Conservation (phyloP, 768 basidiomycete genomes). For the Scleroderma bovista region DNA sequence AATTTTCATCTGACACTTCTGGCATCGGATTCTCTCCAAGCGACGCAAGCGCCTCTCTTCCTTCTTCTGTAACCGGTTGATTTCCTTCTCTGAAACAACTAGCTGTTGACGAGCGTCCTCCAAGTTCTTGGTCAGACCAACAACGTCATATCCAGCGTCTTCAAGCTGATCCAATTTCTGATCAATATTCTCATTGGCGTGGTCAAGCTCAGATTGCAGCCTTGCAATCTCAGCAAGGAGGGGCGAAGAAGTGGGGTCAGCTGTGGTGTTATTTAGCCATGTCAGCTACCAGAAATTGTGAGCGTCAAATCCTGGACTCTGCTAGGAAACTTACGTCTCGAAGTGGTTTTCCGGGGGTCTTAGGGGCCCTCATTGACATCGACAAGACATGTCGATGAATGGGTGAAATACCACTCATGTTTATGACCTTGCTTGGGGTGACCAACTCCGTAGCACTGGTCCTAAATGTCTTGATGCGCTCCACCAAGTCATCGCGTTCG, state of each 20-base stretch:
- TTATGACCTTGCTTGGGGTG: constrained; percentile 55
- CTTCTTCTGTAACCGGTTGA: constrained; percentile 54
- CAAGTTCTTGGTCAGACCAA: constrained; percentile 63
- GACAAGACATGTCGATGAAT: constrained; percentile 68
- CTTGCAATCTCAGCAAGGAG: constrained; percentile 67
- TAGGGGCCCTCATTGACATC: constrained; percentile 63
- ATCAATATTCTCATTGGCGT: constrained; percentile 80
- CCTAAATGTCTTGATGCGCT: constrained; percentile 58
- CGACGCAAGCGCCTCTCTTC: constrained; percentile 66
- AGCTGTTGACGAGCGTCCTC: constrained; percentile 65
- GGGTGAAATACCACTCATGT: constrained; percentile 63
- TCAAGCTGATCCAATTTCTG: constrained; percentile 84
- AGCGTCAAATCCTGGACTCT: constrained; percentile 2
- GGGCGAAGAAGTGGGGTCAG: constrained; percentile 54
- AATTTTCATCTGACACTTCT: constrained; percentile 62
- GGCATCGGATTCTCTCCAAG: constrained; percentile 58
- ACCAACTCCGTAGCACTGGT: constrained; percentile 44
- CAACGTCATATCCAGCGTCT: constrained; percentile 70
- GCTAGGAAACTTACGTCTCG: constrained; percentile 52
- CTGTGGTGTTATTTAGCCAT: constrained; percentile 60
- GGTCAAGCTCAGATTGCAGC: constrained; percentile 69
- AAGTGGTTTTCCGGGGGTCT: constrained; percentile 74
- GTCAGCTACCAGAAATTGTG: constrained; percentile 46
- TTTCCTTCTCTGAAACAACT: constrained; percentile 57
- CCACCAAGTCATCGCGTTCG: constrained; percentile 71